Percentiles rank a stretch among this genome's conserved stretches.
Evolutionary conservation across 768 basidiomycete species (phyloP).

Genomic region (Termitomyces sp.): DNA sequence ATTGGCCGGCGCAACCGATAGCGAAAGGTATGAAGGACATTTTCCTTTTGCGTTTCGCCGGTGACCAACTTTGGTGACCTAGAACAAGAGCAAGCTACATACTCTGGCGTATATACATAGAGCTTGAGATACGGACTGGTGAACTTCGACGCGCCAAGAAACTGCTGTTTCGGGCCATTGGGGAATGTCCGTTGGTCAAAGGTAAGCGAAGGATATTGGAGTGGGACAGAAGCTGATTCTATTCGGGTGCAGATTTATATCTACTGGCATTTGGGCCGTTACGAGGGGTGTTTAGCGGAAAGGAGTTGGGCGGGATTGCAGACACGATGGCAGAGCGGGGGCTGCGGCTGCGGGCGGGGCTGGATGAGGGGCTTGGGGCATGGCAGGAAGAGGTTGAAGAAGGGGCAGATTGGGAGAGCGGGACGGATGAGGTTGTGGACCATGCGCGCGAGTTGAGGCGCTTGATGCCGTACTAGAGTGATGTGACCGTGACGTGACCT

Average conservation of each 20-base stretch:
- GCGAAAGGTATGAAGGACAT: slow-evolving; percentile 48
- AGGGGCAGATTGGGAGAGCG: slow-evolving; percentile 24
- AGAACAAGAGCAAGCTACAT: slow-evolving; percentile 65
- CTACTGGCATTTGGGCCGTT: slow-evolving; percentile 71
- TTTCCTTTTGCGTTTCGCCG: neutral
- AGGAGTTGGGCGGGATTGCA: slow-evolving; percentile 55
- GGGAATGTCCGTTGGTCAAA: slow-evolving; percentile 72
- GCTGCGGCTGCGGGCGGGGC: slow-evolving; percentile 51
- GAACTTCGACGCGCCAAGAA: slow-evolving; percentile 60
- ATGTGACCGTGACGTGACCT: slow-evolving; percentile 20
- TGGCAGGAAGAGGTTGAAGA: slow-evolving; percentile 31
- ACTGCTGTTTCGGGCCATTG: slow-evolving; percentile 66
- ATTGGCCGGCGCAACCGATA: slow-evolving; percentile 55
- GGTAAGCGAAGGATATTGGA: slow-evolving; percentile 34
- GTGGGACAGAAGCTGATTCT: neutral
- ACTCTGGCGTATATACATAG: slow-evolving; percentile 70
- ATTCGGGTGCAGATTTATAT: slow-evolving; percentile 53
- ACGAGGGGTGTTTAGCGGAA: slow-evolving; percentile 50
- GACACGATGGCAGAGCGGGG: slow-evolving; percentile 78
- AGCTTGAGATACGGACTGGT: slow-evolving; percentile 67
- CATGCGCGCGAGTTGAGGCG: slow-evolving; percentile 53
- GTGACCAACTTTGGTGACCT: slow-evolving; percentile 1
- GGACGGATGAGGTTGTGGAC: slow-evolving; percentile 52
- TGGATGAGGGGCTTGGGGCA: slow-evolving; percentile 53
- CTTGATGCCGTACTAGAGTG: slow-evolving; percentile 54